phyloP scores from a whole-genome alignment of 2,329 filamentous ascomycete species.

The Hypoxylon sp. region DNA sequence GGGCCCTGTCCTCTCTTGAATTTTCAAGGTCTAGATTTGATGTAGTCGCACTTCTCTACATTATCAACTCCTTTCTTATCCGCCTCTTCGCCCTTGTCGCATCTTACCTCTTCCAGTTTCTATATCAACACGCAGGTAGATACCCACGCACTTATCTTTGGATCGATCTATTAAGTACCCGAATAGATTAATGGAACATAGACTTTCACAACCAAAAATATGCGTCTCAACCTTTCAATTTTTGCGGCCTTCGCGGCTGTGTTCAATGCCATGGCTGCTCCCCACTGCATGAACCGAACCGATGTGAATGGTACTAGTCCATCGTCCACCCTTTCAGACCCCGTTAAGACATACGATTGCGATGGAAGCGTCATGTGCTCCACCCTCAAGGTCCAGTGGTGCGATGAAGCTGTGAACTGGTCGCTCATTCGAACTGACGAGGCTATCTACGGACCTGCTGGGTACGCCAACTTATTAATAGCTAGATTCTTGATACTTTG shows the following conservation, averaged over 20 bases:
- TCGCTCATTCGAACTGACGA: conserved; percentile 31
- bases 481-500: background rate
- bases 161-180: background rate
- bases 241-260: background rate
- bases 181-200: background rate
- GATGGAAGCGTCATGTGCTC: conserved; percentile 36
- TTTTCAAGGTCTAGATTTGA: background rate
- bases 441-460: conserved; percentile 30
- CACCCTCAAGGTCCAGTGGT: conserved; percentile 23
- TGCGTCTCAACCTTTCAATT: conserved; percentile 21
- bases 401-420: conserved; percentile 30
- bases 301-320: background rate
- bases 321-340: background rate
- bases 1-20: no score
- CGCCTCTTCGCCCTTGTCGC: no score
- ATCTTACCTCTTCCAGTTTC: no score
- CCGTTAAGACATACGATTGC: conserved; percentile 20
- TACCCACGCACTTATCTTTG: no score
- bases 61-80: no score
- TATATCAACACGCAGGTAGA: no score
- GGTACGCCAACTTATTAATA: conserved; percentile 13
- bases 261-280: conserved; percentile 1
- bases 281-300: background rate
- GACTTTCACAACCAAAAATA: conserved; percentile 18
- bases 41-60: background rate